Conservation (phyloP, 768 basidiomycete genomes). For the Antrodiella citrinella region DNA sequence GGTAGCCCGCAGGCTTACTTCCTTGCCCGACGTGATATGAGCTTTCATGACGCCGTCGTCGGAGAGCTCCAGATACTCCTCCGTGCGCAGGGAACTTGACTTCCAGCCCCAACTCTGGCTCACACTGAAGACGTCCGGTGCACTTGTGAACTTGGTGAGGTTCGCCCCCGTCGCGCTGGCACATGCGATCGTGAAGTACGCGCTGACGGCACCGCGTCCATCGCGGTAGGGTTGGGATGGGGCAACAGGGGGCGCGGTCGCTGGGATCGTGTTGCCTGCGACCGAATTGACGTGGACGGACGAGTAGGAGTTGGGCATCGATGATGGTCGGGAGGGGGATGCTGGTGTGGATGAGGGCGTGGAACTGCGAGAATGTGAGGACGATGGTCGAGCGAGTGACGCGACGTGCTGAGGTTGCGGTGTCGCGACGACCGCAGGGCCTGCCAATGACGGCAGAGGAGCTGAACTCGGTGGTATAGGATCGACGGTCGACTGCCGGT, state of each 20-base stretch:
- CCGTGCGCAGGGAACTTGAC: conserved; percentile 43
- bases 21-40: conserved; percentile 21
- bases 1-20: conserved; percentile 69
- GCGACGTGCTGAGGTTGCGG: conserved; percentile 2
- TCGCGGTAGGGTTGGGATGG: conserved; percentile 72
- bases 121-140: conserved; percentile 78
- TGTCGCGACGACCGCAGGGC: background rate
- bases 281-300: conserved; percentile 2
- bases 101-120: conserved; percentile 96
- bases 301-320: conserved; percentile 3
- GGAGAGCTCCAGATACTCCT: conserved; percentile 32
- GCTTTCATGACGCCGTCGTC: conserved; percentile 10
- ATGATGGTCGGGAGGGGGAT: conserved; percentile 9
- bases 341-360: conserved; percentile 10
- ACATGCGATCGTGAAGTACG: conserved; percentile 81
- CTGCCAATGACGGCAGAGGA: conserved; percentile 22
- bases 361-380: conserved; percentile 1
- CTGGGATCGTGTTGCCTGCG: conserved; percentile 24
- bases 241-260: conserved; percentile 35
- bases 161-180: conserved; percentile 74
- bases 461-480: conserved; percentile 67
- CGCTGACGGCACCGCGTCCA: conserved; percentile 58
- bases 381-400: background rate
- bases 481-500: conserved; percentile 77
- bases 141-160: conserved; percentile 76